Conservation (phyloP, 2,329 filamentous ascomycete genomes). For the Beauveria australis region DNA sequence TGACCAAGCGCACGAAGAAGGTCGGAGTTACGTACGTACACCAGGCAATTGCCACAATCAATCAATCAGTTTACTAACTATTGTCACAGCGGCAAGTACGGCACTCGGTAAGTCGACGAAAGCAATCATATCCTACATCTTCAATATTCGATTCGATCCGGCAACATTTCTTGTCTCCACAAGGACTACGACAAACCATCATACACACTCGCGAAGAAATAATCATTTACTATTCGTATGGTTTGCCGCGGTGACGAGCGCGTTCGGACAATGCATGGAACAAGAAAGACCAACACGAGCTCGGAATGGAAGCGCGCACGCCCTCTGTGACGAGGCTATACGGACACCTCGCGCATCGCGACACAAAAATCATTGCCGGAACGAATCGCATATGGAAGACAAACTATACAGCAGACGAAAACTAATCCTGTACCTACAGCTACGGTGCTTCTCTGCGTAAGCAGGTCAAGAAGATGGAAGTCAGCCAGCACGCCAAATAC, state of each 20-base stretch:
- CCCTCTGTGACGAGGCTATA: background rate
- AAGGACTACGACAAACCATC: background rate
- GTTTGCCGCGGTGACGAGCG: background rate
- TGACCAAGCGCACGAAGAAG: slow-evolving; percentile 95
- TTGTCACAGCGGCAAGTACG: slow-evolving; percentile 68
- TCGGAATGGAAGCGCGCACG: background rate
- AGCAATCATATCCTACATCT: background rate
- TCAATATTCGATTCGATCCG: slow-evolving; percentile 9
- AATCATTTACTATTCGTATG: background rate
- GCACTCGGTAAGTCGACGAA: slow-evolving; percentile 66
- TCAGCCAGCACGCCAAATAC: slow-evolving; percentile 96
- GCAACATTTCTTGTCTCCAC: background rate
- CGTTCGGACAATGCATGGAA: background rate
- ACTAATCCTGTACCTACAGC: slow-evolving; percentile 41
- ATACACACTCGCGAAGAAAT: background rate
- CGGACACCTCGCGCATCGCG: background rate
- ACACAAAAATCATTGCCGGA: background rate
- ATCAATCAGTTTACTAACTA: slow-evolving; percentile 14
- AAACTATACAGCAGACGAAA: background rate
- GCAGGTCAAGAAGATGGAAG: slow-evolving; percentile 97
- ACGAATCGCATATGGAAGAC: background rate
- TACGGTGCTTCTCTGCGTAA: slow-evolving; percentile 99
- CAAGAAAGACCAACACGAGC: too few relatives aligned
- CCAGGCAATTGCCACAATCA: background rate
- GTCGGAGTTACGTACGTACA: slow-evolving; percentile 73